phyloP scores from a whole-genome alignment of 257 asterid genomes.

The Paraleonurus japonicus region DNA sequence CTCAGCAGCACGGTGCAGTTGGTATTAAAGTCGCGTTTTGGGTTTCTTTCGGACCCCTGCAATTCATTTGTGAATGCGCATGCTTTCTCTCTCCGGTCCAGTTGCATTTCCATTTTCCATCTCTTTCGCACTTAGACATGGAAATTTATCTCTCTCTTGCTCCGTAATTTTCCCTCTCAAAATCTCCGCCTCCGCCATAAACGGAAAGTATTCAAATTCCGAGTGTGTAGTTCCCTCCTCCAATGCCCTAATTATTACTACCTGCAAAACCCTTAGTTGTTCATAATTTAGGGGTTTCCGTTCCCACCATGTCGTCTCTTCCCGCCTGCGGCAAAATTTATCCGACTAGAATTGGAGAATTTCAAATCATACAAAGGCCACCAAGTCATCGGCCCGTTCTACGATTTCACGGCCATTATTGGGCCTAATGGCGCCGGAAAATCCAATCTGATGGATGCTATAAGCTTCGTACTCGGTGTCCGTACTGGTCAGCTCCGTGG shows the following conservation, averaged over 20 bases:
- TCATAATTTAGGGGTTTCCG: constrained; percentile 32
- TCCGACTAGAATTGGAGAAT: constrained; percentile 82
- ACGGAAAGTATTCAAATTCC: not conserved
- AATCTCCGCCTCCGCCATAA: constrained; percentile 17
- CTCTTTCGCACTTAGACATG: not conserved
- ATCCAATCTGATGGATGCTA: constrained; percentile 96
- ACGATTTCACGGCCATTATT: constrained; percentile 89
- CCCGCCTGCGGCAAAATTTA: constrained; percentile 69
- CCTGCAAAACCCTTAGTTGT: not conserved
- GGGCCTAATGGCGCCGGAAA: constrained; percentile 99
- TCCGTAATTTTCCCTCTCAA: constrained; percentile 13
- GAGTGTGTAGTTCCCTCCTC: not conserved
- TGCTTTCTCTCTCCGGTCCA: too few species aligned
- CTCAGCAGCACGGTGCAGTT: too few species aligned
- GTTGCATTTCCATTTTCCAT: not conserved
- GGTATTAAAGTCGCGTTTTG: too few species aligned
- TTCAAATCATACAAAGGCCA: constrained; percentile 93
- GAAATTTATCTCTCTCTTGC: constrained; percentile 1
- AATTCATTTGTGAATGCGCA: too few species aligned
- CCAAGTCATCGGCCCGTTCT: constrained; percentile 85
- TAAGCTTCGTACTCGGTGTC: constrained; percentile 96
- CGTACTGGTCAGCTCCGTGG: constrained; percentile 99
- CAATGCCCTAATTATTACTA: constrained; percentile 4
- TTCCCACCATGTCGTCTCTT: constrained; percentile 46
- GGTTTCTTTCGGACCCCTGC: too few species aligned